Percentiles rank a stretch among this genome's conserved stretches.
Conservation (phyloP, 352 stramenopile species). For the Halophytophthora batemanensis region DNA sequence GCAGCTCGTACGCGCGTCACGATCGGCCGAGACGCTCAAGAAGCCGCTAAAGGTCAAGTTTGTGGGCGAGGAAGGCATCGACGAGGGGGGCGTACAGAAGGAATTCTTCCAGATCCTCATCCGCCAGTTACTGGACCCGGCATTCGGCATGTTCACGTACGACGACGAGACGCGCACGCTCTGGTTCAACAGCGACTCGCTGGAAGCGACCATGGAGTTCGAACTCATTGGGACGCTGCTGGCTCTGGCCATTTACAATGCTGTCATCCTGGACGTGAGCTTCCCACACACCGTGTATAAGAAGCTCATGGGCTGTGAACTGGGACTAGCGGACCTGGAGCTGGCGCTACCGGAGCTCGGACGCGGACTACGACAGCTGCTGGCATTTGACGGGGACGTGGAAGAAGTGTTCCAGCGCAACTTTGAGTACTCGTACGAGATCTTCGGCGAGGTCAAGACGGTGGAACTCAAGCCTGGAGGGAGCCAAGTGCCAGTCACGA, state of each 20-base stretch:
- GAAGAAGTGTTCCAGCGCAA: conserved; percentile 67
- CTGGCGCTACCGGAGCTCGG: conserved; percentile 52
- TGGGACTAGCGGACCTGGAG: conserved; percentile 63
- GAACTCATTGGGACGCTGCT: conserved; percentile 83
- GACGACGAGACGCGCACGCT: conserved; percentile 66
- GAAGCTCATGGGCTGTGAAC: conserved; percentile 57
- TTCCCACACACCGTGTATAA: conserved; percentile 85
- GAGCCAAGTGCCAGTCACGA: conserved; percentile 57
- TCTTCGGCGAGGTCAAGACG: conserved; percentile 78
- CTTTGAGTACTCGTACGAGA: conserved; percentile 81
- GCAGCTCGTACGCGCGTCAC: conserved; percentile 54
- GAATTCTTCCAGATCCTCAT: conserved; percentile 86
- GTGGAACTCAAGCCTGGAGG: conserved; percentile 69
- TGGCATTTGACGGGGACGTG: conserved; percentile 68
- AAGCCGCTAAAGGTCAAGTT: conserved; percentile 85
- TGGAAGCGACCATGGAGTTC: conserved; percentile 83
- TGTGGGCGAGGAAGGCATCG: conserved; percentile 76
- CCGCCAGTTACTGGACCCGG: conserved; percentile 64
- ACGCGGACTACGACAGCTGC: conserved; percentile 56
- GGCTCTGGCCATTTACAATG: conserved; percentile 83
- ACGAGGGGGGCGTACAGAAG: conserved; percentile 79
- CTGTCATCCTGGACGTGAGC: conserved; percentile 77
- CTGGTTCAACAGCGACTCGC: conserved; percentile 82
- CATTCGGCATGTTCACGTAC: conserved; percentile 80
- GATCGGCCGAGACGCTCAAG: conserved; percentile 59